These are phyloP conservation scores for Cladosporium sphaerospermum DNA, from an alignment of 2,329 filamentous ascomycete genomes.

Conservation along the genomic window DNA sequence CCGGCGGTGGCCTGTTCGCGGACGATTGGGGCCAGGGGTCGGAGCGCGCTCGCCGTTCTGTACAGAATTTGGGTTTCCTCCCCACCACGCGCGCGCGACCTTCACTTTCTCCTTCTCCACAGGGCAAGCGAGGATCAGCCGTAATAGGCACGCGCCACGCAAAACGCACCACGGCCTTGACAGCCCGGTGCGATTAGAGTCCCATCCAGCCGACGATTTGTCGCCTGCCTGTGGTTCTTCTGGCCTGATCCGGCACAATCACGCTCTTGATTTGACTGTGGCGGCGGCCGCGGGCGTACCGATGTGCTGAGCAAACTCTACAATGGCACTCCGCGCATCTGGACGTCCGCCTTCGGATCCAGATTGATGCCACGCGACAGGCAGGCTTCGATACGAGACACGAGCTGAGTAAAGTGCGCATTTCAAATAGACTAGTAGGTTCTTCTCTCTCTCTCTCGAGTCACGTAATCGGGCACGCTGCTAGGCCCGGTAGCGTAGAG, in stretches of 20 bases:
- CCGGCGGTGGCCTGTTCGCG: neutral
- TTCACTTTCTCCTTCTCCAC: neutral
- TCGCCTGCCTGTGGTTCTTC: neutral
- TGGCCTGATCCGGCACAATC: neutral
- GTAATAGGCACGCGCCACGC: constrained; percentile 2
- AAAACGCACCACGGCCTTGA: neutral
- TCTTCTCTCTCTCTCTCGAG: too few species aligned
- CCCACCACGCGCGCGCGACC: too few species aligned
- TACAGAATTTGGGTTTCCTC: neutral
- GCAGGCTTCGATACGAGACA: too few species aligned
- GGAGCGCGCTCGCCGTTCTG: neutral
- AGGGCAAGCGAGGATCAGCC: constrained; percentile 3
- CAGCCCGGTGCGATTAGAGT: neutral
- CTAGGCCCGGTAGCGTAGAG: too few species aligned
- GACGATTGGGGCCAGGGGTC: neutral
- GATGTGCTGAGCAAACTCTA: too few species aligned
- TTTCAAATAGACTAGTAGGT: too few species aligned
- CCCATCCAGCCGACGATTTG: neutral
- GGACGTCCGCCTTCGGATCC: too few species aligned
- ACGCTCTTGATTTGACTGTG: neutral
- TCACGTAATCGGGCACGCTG: too few species aligned
- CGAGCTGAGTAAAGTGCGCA: too few species aligned
- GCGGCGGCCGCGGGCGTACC: too few species aligned
- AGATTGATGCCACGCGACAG: too few species aligned
- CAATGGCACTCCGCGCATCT: too few species aligned